Percentiles rank a stretch among this genome's conserved stretches.
phyloP scores from a whole-genome alignment of 305 asterid genomes.

The Coffea humblotiana region DNA sequence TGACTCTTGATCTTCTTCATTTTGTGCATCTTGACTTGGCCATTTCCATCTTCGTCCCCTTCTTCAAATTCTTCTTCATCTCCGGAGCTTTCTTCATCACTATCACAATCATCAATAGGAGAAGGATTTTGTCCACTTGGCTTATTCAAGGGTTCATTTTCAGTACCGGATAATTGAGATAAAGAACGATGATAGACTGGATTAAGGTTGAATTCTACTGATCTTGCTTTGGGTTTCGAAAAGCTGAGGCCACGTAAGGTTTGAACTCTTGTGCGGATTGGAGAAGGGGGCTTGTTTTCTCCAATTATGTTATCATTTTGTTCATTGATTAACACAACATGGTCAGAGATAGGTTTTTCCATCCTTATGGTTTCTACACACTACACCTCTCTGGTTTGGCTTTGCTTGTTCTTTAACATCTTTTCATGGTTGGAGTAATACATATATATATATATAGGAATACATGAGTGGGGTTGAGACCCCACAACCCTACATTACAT shows the following conservation, averaged over 20 bases:
- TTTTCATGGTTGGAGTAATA: slow-evolving; percentile 2
- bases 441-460: slow-evolving; percentile 5
- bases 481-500: too few relatives aligned
- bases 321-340: slow-evolving; percentile 37
- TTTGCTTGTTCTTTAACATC: background rate
- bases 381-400: background rate
- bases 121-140: background rate
- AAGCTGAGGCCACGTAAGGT: slow-evolving; percentile 47
- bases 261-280: slow-evolving; percentile 14
- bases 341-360: slow-evolving; percentile 39
- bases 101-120: slow-evolving; percentile 11
- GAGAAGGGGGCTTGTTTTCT: slow-evolving; percentile 24
- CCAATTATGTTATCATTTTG: slow-evolving; percentile 15
- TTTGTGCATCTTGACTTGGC: slow-evolving; percentile 1
- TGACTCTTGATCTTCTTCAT: slow-evolving; percentile 25
- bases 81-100: slow-evolving; percentile 27
- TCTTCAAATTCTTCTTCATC: slow-evolving; percentile 23
- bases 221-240: slow-evolving; percentile 57
- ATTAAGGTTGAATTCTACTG: slow-evolving; percentile 36
- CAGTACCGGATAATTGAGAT: slow-evolving; percentile 5
- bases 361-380: slow-evolving; percentile 10
- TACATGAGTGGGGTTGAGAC: too few relatives aligned
- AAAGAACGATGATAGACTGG: slow-evolving; percentile 18
- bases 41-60: slow-evolving; percentile 18
- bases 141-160: slow-evolving; percentile 20